Evolutionary conservation across 1,284 basidiomycete species (phyloP), one percentile per base, ranked within the genome.

Genomic region (Ganoderma sinense): DNA sequence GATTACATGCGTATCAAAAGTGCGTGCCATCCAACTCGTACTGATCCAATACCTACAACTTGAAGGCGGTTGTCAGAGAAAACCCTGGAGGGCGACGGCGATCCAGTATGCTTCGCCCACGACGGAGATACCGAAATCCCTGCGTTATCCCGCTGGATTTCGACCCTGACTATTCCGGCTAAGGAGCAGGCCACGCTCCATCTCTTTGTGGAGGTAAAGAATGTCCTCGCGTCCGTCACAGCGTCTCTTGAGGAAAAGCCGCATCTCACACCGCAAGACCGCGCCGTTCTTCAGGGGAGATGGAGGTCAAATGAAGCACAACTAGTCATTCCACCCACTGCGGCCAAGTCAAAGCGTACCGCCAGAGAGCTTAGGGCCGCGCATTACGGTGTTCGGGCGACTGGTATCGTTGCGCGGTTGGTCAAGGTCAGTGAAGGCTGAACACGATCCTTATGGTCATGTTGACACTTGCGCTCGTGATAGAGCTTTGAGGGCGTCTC

Each of bases 41-140:
- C n/a, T n/a, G n/a, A n/a, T n/a, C n/a, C n/a, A n/a, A n/a, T n/a
- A n/a, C n/a, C n/a, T n/a, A n/a, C n/a, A n/a, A n/a, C n/a, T n/a
- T n/a, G n/a, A n/a, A n/a, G n/a, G n/a, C n/a, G n/a, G n/a, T n/a
- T 59, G 11, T 29, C 33, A 59, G 56, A n/a, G 4, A 59, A 59
- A 10, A 10, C 56, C 13, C 23, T 14, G n/a, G 56, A 59, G 13
- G 56, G 13, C 20, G 33, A 59, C 14, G 13, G 16, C 8, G 8
- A 20, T 20, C 56, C 41, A 3, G 10, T 16, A 16, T 62, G 61
- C 61, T 62, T 62, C 13, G 20, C 43, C 18, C 7, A 62, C 4
- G 45, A 20, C 4, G 61, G 48, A 29, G 53, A 63, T 10, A 67
- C 66, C 2, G 40, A 43, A 2, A 67, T 67, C n/a, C 66, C 66